Base-by-base conservation (phyloP, 805 yeast species). In the Isabelozyma heimii region DNA sequence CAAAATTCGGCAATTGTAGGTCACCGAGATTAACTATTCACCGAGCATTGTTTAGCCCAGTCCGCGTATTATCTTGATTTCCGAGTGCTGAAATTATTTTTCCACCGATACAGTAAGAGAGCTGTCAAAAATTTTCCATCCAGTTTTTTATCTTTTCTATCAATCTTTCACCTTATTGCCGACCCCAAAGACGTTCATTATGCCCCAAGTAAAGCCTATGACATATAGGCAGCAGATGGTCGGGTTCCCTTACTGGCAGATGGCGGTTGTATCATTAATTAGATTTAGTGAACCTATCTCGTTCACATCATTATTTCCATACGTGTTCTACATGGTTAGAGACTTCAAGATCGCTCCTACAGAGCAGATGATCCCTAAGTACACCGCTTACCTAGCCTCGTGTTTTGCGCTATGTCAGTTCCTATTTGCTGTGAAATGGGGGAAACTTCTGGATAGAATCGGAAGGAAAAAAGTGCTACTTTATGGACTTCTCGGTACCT, bases 241-340 rank as follows among this genome's bases (percentile, higher is more conserved):
- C 30, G 84, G 79, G 26, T 80, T 81, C 57, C 85, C 85, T 10
- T 69, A 75, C 62, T 63, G 74, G 51, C 85, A 81, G 50, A 69
- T 66, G 64, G 49, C 52, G 40, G 65, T 62, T 46, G 57, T 67
- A 8, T 52, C 67, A 14, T 53, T 76, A 33, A 76, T 80, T 20
- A 65, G 85, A 46, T 76, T 81, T 48, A 74, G 82, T 8, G 85
- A 82, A 56, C 85, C 85, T 43, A 57, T 46, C 57, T 60, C 68
- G 5, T 63, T 62, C 54, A 59, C 68, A 14, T 62, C 66, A 14
- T 50, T 63, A 17, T 62, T 63, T 44, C 68, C 68, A 9, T 63
- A 63, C 46, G 53, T 63, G 12, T 63, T 63, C 51, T 63, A 60
- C 44, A 45, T 48, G 65, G 51, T 61, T 14, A 42, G 63, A 41